Evolutionary conservation across 148 eudicot genomes (phyloP), one percentile per base, ranked within the genome.

Genomic region (Polygonum aviculare): DNA sequence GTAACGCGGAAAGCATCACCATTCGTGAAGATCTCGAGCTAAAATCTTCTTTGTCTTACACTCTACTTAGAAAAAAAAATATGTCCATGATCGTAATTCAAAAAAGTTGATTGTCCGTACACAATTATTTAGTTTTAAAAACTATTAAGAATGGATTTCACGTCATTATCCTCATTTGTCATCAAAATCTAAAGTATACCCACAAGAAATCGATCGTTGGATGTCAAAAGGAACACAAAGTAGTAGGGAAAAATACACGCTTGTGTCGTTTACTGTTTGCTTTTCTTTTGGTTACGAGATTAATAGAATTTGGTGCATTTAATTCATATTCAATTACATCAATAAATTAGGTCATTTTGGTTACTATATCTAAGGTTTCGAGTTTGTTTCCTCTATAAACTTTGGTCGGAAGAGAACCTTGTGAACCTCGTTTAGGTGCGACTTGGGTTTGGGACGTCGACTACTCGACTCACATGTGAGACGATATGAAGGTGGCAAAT

Each of bases 51-150:
- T 14, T 11, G 38, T 67, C 72, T 38, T 67, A 38, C 45, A 67
- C 44, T 67, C 69, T 11, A 36, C 36, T 36, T 67, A 31, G 16
- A 41, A 0, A 41, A 54, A 67, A 15, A 33, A 31, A 14, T n/a
- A 15, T 6, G 45, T 2, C 16, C 44, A 67, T 67, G 38, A 67
- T 67, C 44, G 36, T 67, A 5, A 6, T 38, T 67, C 11, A 36
- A 3, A 67, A 57, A 67, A 67, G 72, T 67, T 67, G 45, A 6
- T 67, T 67, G 72, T 33, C 72, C 72, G 45, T 38, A 67, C 72
- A 36, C 21, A 67, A 67, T 67, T 35, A 67, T 67, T 67, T 5
- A 6, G 38, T 4, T 36, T 65, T 36, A 35, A 22, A 12, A 63
- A 63, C 33, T 14, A 26, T 3, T 12, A 63, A 5, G 38, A 12